These are phyloP conservation scores for Xylaria longipes DNA, from an alignment of 495 filamentous ascomycete genomes.

Conservation along the genomic window DNA sequence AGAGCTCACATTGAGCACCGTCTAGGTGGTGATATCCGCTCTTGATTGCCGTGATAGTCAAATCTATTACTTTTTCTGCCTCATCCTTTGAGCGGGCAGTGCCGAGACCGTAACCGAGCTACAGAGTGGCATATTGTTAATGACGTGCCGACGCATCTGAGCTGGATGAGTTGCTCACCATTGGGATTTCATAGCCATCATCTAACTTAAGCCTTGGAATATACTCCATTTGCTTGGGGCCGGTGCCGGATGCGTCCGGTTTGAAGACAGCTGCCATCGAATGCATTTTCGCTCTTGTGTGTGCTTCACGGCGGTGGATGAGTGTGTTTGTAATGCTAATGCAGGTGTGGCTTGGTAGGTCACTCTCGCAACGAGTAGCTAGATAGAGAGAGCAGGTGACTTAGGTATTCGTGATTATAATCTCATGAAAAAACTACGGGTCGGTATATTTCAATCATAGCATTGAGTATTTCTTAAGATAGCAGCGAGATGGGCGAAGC, in stretches of 20 bases:
- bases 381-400: not conserved
- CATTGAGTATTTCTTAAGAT: not conserved
- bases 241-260: constrained; percentile 34
- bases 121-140: constrained; percentile 19
- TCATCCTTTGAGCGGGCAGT: constrained; percentile 51
- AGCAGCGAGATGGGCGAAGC: not conserved
- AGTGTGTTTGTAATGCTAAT: not conserved
- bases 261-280: constrained; percentile 41
- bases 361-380: not conserved
- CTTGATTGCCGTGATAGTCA: constrained; percentile 70
- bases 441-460: not conserved
- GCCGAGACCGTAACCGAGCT: constrained; percentile 77
- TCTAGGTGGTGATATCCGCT: constrained; percentile 79
- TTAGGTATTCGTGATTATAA: not conserved
- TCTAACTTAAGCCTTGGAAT: constrained; percentile 65
- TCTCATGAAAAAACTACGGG: not conserved
- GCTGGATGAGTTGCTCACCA: constrained; percentile 55
- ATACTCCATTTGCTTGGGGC: constrained; percentile 44
- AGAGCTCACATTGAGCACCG: constrained; percentile 67
- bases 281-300: constrained; percentile 40
- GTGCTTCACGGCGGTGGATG: not conserved
- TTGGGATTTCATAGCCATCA: constrained; percentile 75
- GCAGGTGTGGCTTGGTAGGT: not conserved
- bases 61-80: constrained; percentile 62
- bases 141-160: no score